Evolutionary conservation across 371 early-diverging fungal species (phyloP).

Genomic region (Mortierella sp.): DNA sequence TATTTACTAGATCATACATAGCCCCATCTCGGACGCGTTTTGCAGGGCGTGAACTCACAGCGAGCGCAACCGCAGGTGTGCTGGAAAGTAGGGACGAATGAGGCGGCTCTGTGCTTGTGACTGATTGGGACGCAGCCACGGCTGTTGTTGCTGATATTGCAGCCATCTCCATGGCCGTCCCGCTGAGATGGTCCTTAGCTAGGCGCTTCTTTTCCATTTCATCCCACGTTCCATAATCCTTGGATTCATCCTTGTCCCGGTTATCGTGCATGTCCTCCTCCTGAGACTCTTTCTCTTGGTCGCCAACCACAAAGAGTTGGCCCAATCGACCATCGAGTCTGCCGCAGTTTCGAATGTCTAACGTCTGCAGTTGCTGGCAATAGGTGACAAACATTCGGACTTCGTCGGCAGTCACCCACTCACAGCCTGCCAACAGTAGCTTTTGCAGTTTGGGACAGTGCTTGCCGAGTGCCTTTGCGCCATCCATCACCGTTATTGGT

Average conservation of each 20-base stretch:
- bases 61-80: not conserved
- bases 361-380: conserved; percentile 53
- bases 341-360: conserved; percentile 61
- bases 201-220: too few species aligned
- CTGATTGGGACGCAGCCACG: too few species aligned
- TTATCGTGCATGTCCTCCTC: not conserved
- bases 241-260: not conserved
- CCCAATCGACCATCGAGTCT: conserved; percentile 39
- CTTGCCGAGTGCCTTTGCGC: conserved; percentile 59
- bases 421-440: conserved; percentile 64
- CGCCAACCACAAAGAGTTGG: conserved; percentile 14
- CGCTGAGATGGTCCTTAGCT: too few species aligned
- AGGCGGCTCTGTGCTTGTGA: not conserved
- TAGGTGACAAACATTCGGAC: conserved; percentile 58
- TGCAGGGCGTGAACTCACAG: not conserved
- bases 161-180: not conserved
- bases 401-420: conserved; percentile 67
- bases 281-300: not conserved
- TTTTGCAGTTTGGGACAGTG: conserved; percentile 59
- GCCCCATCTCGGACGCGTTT: conserved; percentile 18
- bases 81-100: not conserved
- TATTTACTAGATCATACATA: conserved; percentile 23
- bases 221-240: too few species aligned
- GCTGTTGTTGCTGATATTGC: not conserved
- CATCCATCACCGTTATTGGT: conserved; percentile 56